Conservation (phyloP, 1,139 yeast species). For the Hyphopichia buzzinii region DNA sequence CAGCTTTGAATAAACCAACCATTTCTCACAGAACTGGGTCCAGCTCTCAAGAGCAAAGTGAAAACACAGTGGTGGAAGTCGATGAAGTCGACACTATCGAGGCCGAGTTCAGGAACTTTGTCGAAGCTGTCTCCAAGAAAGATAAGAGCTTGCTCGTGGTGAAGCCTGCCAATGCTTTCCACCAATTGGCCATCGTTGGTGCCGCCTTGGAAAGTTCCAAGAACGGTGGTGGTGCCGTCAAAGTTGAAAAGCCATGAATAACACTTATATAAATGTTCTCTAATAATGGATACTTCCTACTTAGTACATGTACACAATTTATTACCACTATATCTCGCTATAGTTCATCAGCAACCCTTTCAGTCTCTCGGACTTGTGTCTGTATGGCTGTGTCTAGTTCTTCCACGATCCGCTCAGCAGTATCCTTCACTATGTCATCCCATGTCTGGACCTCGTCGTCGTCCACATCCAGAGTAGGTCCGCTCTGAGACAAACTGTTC, state of each 20-base stretch:
- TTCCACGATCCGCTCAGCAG: slow-evolving; percentile 5
- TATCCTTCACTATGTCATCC: slow-evolving; percentile 4
- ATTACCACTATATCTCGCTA: neutral
- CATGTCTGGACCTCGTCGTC: slow-evolving; percentile 1
- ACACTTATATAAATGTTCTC: neutral
- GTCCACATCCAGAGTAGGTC: neutral
- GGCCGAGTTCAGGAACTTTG: slow-evolving; percentile 72
- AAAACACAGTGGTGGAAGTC: slow-evolving; percentile 47
- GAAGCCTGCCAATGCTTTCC: slow-evolving; percentile 77
- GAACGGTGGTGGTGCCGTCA: slow-evolving; percentile 55
- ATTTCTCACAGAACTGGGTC: slow-evolving; percentile 47
- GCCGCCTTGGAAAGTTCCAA: slow-evolving; percentile 76
- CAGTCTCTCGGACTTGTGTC: neutral
- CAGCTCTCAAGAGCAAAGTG: slow-evolving; percentile 41
- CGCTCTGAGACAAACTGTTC: neutral
- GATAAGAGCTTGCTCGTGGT: slow-evolving; percentile 60
- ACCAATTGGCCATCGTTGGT: slow-evolving; percentile 84
- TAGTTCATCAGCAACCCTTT: neutral
- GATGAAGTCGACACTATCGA: slow-evolving; percentile 53
- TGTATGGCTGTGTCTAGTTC: no score
- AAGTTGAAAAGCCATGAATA: slow-evolving; percentile 34
- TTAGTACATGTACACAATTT: no score
- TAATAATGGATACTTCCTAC: no score
- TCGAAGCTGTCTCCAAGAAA: slow-evolving; percentile 61
- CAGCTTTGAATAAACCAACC: slow-evolving; percentile 47